A percentile compares a stretch with the other conserved stretches of the same genome.
Evolutionary conservation across 805 yeast genomes (phyloP).

Genomic region (Crinitomyces ghanaensis): DNA sequence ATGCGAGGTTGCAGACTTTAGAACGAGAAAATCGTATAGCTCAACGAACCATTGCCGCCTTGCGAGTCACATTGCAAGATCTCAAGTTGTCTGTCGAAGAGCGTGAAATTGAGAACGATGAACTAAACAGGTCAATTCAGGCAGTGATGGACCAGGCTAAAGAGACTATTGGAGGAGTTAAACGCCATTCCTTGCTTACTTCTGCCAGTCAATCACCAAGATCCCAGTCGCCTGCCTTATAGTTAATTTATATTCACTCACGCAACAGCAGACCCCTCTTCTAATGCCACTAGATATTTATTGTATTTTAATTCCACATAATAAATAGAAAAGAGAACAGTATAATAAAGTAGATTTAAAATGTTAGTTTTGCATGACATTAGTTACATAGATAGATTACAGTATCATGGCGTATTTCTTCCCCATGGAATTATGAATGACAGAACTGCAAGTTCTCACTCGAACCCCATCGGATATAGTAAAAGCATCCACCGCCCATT

Average conservation of each 20-base stretch:
- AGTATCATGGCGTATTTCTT: conserved; percentile 16
- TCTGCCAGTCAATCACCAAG: neutral
- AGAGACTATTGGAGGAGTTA: conserved; percentile 20
- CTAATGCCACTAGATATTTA: too few species aligned
- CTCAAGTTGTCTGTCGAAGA: conserved; percentile 26
- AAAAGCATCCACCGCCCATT: conserved; percentile 49
- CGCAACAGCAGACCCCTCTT: too few species aligned
- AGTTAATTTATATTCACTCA: conserved; percentile 1
- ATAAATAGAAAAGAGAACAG: too few species aligned
- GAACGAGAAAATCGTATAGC: conserved; percentile 19
- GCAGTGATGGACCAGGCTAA: conserved; percentile 21
- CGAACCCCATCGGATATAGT: conserved; percentile 22
- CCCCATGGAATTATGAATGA: conserved; percentile 23
- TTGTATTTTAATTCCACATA: too few species aligned
- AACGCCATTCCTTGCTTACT: conserved; percentile 14
- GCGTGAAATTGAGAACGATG: conserved; percentile 26
- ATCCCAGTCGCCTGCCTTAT: neutral
- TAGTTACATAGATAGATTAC: too few species aligned
- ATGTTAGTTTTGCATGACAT: too few species aligned
- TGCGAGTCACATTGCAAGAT: conserved; percentile 22
- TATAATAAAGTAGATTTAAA: too few species aligned
- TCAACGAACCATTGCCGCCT: conserved; percentile 15
- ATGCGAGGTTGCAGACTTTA: conserved; percentile 15
- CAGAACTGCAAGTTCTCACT: conserved; percentile 18
- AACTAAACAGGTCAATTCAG: conserved; percentile 19